A percentile compares a stretch with the other conserved stretches of the same genome.
These are phyloP conservation scores for Spiromastix sp. DNA, from an alignment of 2,329 filamentous ascomycete genomes.

Conservation along the genomic window DNA sequence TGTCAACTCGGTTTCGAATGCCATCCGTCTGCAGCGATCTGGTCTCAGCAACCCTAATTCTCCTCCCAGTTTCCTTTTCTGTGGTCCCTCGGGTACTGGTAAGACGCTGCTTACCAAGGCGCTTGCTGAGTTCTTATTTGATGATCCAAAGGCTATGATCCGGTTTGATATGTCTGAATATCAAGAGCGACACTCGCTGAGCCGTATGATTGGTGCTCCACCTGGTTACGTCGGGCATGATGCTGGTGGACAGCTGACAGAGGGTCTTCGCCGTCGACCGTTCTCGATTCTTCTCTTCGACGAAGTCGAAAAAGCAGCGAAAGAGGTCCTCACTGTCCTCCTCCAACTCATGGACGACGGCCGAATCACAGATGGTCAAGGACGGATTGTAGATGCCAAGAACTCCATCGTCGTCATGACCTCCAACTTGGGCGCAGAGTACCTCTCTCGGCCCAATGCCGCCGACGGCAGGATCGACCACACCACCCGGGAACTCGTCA, in stretches of 20 bases:
- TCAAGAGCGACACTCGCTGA: conserved; percentile 90
- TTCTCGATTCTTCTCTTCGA: conserved; percentile 98
- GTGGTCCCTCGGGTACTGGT: conserved; percentile 93
- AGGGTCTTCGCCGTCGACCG: conserved; percentile 82
- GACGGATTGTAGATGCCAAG: conserved; percentile 83
- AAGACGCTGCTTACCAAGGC: conserved; percentile 97
- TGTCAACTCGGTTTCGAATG: conserved; percentile 84
- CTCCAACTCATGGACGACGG: conserved; percentile 99
- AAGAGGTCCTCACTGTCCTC: conserved; percentile 91
- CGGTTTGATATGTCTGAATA: conserved; percentile 99
- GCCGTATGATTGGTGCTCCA: conserved; percentile 94
- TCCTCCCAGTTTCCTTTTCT: conserved; percentile 96
- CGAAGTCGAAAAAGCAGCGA: conserved; percentile 96
- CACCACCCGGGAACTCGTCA: conserved; percentile 78
- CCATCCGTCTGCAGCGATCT: conserved; percentile 88
- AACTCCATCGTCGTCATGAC: conserved; percentile 99
- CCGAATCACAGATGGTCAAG: conserved; percentile 95
- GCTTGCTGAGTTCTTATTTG: conserved; percentile 93
- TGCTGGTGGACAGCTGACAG: conserved; percentile 87
- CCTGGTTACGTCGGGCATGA: conserved; percentile 97
- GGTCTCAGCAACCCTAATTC: conserved; percentile 93
- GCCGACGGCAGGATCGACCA: conserved; percentile 78
- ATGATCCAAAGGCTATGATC: conserved; percentile 95
- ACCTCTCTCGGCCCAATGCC: conserved; percentile 66
- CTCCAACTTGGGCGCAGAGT: conserved; percentile 91